These are phyloP conservation scores for Erigeron canadensis DNA, from an alignment of 129 eudicot species.

Conservation along the genomic window DNA sequence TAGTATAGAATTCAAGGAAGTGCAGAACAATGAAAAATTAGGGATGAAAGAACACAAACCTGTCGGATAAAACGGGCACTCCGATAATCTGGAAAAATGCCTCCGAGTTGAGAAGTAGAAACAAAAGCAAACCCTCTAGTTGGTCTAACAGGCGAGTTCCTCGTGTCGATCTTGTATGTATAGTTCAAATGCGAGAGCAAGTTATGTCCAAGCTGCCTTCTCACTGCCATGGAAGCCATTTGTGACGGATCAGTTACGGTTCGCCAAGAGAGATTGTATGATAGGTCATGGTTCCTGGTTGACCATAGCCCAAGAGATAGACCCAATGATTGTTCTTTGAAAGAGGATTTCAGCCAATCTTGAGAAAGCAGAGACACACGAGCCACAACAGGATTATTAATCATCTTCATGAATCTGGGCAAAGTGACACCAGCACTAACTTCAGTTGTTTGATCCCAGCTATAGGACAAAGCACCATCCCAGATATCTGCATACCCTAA, in stretches of 20 bases:
- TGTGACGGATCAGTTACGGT: slow-evolving; percentile 19
- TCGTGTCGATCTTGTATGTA: slow-evolving; percentile 62
- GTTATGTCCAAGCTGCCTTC: slow-evolving; percentile 23
- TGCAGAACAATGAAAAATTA: not conserved
- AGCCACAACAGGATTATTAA: slow-evolving; percentile 64
- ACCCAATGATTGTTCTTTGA: slow-evolving; percentile 67
- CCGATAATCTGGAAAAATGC: slow-evolving; percentile 80
- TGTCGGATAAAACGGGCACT: slow-evolving; percentile 77
- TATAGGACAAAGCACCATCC: slow-evolving; percentile 77
- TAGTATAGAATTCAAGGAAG: not conserved
- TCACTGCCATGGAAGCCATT: slow-evolving; percentile 9
- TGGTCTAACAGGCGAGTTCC: slow-evolving; percentile 85
- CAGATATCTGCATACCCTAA: slow-evolving; percentile 86
- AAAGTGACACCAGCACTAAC: slow-evolving; percentile 69
- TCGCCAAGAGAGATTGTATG: slow-evolving; percentile 19
- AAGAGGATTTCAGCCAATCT: slow-evolving; percentile 92
- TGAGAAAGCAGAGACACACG: slow-evolving; percentile 75
- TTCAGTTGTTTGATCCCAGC: slow-evolving; percentile 87
- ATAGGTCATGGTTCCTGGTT: slow-evolving; percentile 62
- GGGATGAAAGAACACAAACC: slow-evolving; percentile 43
- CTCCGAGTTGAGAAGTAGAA: slow-evolving; percentile 77
- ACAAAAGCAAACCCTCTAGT: slow-evolving; percentile 83
- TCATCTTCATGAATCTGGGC: slow-evolving; percentile 57
- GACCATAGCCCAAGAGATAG: slow-evolving; percentile 71
- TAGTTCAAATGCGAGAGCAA: slow-evolving; percentile 72